Evolutionary conservation across 768 basidiomycete genomes (phyloP).

Genomic region (Chalciporus piperatus): DNA sequence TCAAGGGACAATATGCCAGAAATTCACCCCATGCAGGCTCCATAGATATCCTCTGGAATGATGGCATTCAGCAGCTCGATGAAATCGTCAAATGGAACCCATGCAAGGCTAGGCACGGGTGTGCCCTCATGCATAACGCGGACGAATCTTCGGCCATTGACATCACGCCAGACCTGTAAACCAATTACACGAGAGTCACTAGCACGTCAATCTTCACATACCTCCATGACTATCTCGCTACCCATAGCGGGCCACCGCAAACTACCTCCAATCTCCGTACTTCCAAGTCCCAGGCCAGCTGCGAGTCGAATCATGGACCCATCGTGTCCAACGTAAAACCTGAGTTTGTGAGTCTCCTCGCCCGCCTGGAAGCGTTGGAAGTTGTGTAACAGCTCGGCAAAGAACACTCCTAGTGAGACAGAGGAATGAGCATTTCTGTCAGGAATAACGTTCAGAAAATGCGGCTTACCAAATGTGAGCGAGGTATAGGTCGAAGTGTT

Average conservation of each 20-base stretch:
- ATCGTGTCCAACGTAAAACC: conserved; percentile 48
- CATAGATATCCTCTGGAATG: conserved; percentile 35
- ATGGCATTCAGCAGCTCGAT: conserved; percentile 30
- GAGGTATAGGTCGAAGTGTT: conserved; percentile 42
- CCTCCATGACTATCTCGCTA: conserved; percentile 47
- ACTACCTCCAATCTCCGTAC: conserved; percentile 16
- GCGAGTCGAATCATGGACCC: conserved; percentile 44
- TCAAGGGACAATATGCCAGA: neutral
- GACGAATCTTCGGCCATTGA: conserved; percentile 30
- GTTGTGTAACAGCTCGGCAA: conserved; percentile 42
- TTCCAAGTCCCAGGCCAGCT: conserved; percentile 40
- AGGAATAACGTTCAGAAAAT: conserved; percentile 3
- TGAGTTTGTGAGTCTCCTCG: conserved; percentile 34
- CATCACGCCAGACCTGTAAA: conserved; percentile 39
- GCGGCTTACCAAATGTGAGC: neutral
- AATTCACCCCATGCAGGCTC: conserved; percentile 15
- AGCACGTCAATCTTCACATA: conserved; percentile 11
- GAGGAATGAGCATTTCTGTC: neutral
- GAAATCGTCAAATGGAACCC: conserved; percentile 37
- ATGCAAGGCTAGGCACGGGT: conserved; percentile 34
- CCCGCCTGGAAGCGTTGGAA: conserved; percentile 35
- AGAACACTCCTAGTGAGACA: conserved; percentile 39
- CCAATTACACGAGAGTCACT: neutral
- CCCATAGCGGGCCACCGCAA: conserved; percentile 49
- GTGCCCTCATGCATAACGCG: conserved; percentile 46